These are phyloP conservation scores for Pisolithus albus DNA, from an alignment of 768 basidiomycete genomes.

Conservation along the genomic window DNA sequence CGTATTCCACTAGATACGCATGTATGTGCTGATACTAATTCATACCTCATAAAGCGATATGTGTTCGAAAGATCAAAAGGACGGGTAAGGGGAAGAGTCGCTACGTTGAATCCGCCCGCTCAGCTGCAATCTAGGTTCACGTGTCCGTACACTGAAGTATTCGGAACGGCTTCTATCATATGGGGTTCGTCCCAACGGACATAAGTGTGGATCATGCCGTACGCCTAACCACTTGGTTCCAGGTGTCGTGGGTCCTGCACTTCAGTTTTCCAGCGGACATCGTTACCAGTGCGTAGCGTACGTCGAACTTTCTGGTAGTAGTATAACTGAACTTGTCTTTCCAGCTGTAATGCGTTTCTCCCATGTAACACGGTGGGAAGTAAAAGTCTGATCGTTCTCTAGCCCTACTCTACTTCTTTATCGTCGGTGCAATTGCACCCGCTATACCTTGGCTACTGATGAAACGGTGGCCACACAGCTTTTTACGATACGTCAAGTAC, in stretches of 20 bases:
- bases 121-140: constrained; percentile 30
- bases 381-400: constrained; percentile 18
- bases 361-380: background rate
- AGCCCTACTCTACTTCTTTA: constrained; percentile 68
- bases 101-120: background rate
- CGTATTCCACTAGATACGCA: constrained; percentile 12
- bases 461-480: constrained; percentile 54
- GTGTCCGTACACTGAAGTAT: constrained; percentile 48
- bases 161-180: constrained; percentile 52
- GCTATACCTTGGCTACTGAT: constrained; percentile 56
- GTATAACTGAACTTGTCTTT: constrained; percentile 9
- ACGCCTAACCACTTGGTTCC: constrained; percentile 18
- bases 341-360: constrained; percentile 14
- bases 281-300: constrained; percentile 47
- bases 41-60: constrained; percentile 34
- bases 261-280: constrained; percentile 48
- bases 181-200: constrained; percentile 22
- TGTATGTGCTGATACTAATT: background rate
- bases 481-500: constrained; percentile 63
- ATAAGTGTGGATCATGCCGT: background rate
- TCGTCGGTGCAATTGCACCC: constrained; percentile 63
- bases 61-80: constrained; percentile 38
- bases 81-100: constrained; percentile 21
- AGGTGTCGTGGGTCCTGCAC: constrained; percentile 63
- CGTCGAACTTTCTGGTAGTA: background rate